Evolutionary conservation across 371 early-diverging fungal species (phyloP), one percentile per base, ranked within the genome.

Genomic region (Mortierella sp.): DNA sequence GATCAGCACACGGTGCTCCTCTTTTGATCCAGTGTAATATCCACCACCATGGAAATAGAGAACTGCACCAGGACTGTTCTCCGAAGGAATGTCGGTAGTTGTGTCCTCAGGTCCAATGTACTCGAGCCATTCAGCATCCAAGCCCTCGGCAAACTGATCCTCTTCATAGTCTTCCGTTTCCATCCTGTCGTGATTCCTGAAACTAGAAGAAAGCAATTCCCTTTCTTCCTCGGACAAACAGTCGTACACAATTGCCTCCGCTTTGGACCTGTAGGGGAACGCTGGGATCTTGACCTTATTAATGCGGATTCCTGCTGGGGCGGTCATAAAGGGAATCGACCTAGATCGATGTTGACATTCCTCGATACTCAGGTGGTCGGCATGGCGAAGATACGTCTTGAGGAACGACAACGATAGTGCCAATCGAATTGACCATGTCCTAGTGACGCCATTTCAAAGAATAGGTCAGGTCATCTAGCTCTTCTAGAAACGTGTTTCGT

Each of bases 1-100:
- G 40, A 71, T 65, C 43, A 71, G 47, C 25, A 71, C 65, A 34
- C 71, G 71, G 21, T 71, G 71, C 34, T 71, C 71, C 49, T 71
- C 71, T 48, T 64, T 65, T 8, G 71, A 71, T 22, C 71, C 71
- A 0, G 71, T 57, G 50, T 71, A 71, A 41, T 71, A 71, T 19
- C 71, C 71, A 12, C 71, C 71, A n/a, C 71, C 71, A 24, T 71
- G 71, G 31, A 71, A 57, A n/a, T 71, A 71, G 17, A 64, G 48
- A 3, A 71, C 55, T 17, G 61, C 64, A 14, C 61, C 65, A 37
- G 22, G 34, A 17, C 64, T 71, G 16, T 25, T 45, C 22, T 25
- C 45, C 1, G 55, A 44, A 19, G 17, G 37, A 17, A 21, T 41
- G 19, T 54, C 51, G 14, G 54, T 46, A 17, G 47, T 59, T 21